Conservation (phyloP, 768 basidiomycete genomes). For the Leccinum ochraceum region DNA sequence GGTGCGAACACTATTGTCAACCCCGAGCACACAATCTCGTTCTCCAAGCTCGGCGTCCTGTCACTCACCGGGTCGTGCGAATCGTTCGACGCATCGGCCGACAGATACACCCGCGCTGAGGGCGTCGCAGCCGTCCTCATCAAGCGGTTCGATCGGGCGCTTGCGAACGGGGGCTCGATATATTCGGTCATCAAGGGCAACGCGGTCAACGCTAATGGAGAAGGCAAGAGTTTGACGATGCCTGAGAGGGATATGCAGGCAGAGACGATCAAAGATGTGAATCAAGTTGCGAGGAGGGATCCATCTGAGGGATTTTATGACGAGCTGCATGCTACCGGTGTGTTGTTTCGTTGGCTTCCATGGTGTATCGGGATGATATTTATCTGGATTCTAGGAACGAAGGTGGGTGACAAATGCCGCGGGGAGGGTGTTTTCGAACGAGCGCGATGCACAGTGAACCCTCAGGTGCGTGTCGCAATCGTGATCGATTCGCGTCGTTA, state of each 20-base stretch:
- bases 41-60: slow-evolving; percentile 36
- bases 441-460: slow-evolving; percentile 17
- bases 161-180: slow-evolving; percentile 33
- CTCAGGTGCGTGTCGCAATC: slow-evolving; percentile 15
- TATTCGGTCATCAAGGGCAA: slow-evolving; percentile 34
- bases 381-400: slow-evolving; percentile 31
- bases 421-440: slow-evolving; percentile 36
- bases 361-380: background rate
- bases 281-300: slow-evolving; percentile 28
- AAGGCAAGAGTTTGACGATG: slow-evolving; percentile 36
- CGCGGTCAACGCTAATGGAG: slow-evolving; percentile 36
- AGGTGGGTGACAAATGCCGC: slow-evolving; percentile 52
- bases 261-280: slow-evolving; percentile 36
- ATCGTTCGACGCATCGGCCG: slow-evolving; percentile 34
- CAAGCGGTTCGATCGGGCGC: slow-evolving; percentile 35
- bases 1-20: slow-evolving; percentile 32
- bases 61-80: slow-evolving; percentile 36
- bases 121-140: slow-evolving; percentile 34
- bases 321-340: slow-evolving; percentile 50
- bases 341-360: background rate
- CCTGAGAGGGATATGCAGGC: slow-evolving; percentile 37
- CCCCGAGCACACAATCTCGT: slow-evolving; percentile 29
- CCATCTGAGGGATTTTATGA: slow-evolving; percentile 42
- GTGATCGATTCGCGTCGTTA: background rate
- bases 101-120: slow-evolving; percentile 34